These are phyloP conservation scores for Sicyos baderoa DNA, from an alignment of 306 rosid genomes.

Conservation along the genomic window DNA sequence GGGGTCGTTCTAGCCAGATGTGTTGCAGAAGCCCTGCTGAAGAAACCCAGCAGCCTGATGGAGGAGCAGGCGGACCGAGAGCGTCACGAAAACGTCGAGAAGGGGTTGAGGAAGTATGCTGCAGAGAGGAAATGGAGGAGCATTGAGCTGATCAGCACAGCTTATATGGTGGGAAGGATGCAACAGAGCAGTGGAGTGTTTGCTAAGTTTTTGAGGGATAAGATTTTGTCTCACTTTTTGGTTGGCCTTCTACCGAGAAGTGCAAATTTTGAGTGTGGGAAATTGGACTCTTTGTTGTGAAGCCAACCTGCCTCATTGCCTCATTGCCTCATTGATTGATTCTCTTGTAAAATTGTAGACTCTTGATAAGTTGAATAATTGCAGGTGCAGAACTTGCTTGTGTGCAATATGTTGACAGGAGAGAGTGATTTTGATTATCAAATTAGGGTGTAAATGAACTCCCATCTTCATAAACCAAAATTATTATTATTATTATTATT, in stretches of 20 bases:
- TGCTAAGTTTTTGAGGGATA: constrained; percentile 40
- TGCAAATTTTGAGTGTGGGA: constrained; percentile 52
- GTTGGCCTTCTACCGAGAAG: constrained; percentile 18
- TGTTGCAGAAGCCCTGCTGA: constrained; percentile 39
- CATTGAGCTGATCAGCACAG: constrained; percentile 30
- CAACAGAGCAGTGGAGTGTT: constrained; percentile 30
- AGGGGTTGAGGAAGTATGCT: constrained; percentile 48
- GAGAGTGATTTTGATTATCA: too few species aligned
- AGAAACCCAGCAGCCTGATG: background rate
- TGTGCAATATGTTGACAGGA: background rate
- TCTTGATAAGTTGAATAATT: background rate
- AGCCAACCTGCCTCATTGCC: background rate
- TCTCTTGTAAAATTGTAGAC: constrained; percentile 7
- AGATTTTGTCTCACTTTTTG: constrained; percentile 31
- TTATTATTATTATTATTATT: too few species aligned
- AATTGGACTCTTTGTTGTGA: constrained; percentile 23
- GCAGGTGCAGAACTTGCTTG: background rate
- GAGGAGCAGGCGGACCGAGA: constrained; percentile 24
- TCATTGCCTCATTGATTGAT: background rate
- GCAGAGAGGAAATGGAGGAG: constrained; percentile 62
- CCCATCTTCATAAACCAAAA: too few species aligned
- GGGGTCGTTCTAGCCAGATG: constrained; percentile 57
- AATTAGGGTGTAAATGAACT: too few species aligned
- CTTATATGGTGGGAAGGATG: constrained; percentile 42
- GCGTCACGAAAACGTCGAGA: constrained; percentile 32